A percentile compares a stretch with the other conserved stretches of the same genome.
Evolutionary conservation across 306 rosid genomes (phyloP).

Genomic region (Gastrolobium villosum): DNA sequence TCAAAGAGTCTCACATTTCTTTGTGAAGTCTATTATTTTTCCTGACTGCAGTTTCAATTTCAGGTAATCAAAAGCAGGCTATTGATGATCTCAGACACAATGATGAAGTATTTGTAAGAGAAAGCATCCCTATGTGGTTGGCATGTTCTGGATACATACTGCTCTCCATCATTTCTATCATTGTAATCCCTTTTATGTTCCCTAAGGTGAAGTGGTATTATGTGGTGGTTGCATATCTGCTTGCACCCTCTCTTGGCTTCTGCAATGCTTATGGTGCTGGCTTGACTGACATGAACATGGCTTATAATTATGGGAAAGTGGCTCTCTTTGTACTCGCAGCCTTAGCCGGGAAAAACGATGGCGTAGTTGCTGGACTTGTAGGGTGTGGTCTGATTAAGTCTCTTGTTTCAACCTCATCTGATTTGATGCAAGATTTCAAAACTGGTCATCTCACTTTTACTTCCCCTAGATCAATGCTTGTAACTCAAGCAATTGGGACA

Average conservation of each 20-base stretch:
- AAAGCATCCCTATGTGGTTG: slow-evolving; percentile 79
- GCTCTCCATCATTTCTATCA: slow-evolving; percentile 69
- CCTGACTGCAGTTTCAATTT: slow-evolving; percentile 53
- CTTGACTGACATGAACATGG: slow-evolving; percentile 90
- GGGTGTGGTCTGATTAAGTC: slow-evolving; percentile 84
- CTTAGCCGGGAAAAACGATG: slow-evolving; percentile 65
- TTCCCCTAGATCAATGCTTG: slow-evolving; percentile 86
- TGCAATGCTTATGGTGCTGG: slow-evolving; percentile 94
- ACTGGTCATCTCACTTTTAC: slow-evolving; percentile 77
- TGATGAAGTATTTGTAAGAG: slow-evolving; percentile 76
- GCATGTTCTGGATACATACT: slow-evolving; percentile 68
- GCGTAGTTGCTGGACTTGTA: slow-evolving; percentile 55
- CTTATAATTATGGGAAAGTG: slow-evolving; percentile 89
- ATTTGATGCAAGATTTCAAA: slow-evolving; percentile 75
- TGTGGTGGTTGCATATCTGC: slow-evolving; percentile 72
- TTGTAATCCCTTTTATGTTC: slow-evolving; percentile 76
- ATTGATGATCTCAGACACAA: slow-evolving; percentile 65
- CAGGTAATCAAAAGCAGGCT: slow-evolving; percentile 47
- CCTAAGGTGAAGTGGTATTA: slow-evolving; percentile 84
- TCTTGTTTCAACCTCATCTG: slow-evolving; percentile 84
- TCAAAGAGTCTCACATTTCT: slow-evolving; percentile 3
- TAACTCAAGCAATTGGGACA: slow-evolving; percentile 82
- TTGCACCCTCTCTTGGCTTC: slow-evolving; percentile 90
- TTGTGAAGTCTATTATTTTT: slow-evolving; percentile 28
- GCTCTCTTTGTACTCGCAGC: slow-evolving; percentile 86